Evolutionary conservation across 73 alveolate genomes (phyloP), one percentile per base, ranked within the genome.

Genomic region (Stentor coeruleus): DNA sequence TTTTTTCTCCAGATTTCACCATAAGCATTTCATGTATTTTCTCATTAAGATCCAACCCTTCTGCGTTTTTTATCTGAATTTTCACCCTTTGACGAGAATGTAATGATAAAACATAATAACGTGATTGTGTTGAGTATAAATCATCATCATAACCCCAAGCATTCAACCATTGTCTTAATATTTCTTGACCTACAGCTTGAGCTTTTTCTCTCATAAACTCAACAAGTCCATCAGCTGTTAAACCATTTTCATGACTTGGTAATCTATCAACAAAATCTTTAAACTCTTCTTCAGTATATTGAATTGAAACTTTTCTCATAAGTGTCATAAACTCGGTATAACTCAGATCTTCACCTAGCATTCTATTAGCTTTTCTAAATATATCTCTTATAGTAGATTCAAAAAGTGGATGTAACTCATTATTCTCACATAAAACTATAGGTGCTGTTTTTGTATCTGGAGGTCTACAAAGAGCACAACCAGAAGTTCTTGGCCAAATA

Each of bases 61-160:
- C 82, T 2, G 99, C 99, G 86, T 97, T 99, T 83, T 98, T 89
- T 0, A 96, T 99, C 26, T 94, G 93, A n/a, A 96, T 99, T 60
- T 91, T 86, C 4, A 97, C 86, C 55, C 92, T 97, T 39, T 79
- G 80, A 72, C 90, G 93, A 15, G 97, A 87, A 88, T 97, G 99
- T 59, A 96, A 80, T 26, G 99, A 95, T 30, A 96, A 60, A 79
- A 96, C 91, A 84, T 95, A 97, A 82, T 93, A 76, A 77, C 99
- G 86, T 28, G 99, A 91, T 81, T 93, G 85, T 3, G 93, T 79
- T 0, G 98, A 92, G 41, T 26, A 66, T 20, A 66, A 33, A 31
- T 66, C 79, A 1, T 66, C 79, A 66, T 66, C 79, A 66, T 66
- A 66, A 1, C 79, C 79, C 37, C 79, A 66, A 40, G n/a, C 33